Evolutionary conservation across 345 rosid species (phyloP).

Genomic region (Brassica incana): DNA sequence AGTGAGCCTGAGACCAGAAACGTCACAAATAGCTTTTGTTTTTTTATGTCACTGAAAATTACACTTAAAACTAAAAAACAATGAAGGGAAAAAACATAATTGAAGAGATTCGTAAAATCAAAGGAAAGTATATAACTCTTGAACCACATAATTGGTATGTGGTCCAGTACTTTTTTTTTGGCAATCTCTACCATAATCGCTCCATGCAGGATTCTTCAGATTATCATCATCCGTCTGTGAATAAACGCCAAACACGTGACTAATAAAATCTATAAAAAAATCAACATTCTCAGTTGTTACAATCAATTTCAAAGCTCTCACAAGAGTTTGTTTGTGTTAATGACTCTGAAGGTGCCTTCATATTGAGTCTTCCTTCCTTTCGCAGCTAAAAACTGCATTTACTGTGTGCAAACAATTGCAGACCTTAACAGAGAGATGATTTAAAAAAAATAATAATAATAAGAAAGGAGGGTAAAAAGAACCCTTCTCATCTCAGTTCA

Average conservation of each 20-base stretch:
- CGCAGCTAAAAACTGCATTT: constrained; percentile 30
- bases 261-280: background rate
- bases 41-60: background rate
- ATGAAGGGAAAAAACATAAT: background rate
- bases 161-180: constrained; percentile 23
- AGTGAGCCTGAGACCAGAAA: constrained; percentile 33
- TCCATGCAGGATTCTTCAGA: constrained; percentile 49
- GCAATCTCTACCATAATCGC: constrained; percentile 42
- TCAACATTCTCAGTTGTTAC: background rate
- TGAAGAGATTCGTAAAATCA: constrained; percentile 37
- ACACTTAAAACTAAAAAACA: background rate
- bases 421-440: constrained; percentile 3
- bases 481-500: constrained; percentile 37
- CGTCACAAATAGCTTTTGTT: background rate
- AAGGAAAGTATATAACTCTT: constrained; percentile 8
- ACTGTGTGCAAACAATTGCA: constrained; percentile 20
- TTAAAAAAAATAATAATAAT: too few species aligned
- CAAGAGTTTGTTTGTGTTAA: too few species aligned
- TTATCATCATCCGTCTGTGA: constrained; percentile 46
- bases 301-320: background rate
- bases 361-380: constrained; percentile 16
- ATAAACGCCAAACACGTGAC: background rate
- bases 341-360: background rate
- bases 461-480: constrained; percentile 36
- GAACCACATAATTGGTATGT: constrained; percentile 19